A percentile compares a stretch with the other conserved stretches of the same genome.
Evolutionary conservation across 345 rosid species (phyloP).

Genomic region (Combretum micranthum): DNA sequence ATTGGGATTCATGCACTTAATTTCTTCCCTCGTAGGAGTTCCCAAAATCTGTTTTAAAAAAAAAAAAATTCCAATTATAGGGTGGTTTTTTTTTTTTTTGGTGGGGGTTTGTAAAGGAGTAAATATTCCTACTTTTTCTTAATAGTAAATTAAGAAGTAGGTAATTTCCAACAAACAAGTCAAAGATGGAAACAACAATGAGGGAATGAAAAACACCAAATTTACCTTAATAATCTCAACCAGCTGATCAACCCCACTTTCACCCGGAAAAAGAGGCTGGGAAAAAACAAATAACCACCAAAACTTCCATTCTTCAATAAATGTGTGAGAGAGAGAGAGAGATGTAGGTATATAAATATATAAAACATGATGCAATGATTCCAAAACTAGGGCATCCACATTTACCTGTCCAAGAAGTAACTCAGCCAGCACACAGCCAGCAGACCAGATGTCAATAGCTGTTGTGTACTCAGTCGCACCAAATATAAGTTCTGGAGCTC

Average conservation of each 20-base stretch:
- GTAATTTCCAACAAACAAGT: not conserved
- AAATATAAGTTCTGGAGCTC: conserved; percentile 98
- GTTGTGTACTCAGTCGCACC: conserved; percentile 95
- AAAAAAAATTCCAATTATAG: not conserved
- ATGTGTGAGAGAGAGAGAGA: not conserved
- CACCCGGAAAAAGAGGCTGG: conserved; percentile 96
- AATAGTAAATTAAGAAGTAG: not conserved
- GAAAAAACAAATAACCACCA: conserved; percentile 7
- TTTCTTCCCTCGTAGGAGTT: conserved; percentile 97
- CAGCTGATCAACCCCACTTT: conserved; percentile 95
- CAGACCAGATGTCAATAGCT: conserved; percentile 98
- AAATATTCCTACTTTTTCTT: too few relatives aligned
- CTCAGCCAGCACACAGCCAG: conserved; percentile 93
- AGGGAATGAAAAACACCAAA: conserved; percentile 1
- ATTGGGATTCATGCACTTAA: conserved; percentile 97
- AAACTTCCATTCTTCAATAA: not conserved
- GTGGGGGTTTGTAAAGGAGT: too few relatives aligned
- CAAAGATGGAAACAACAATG: not conserved
- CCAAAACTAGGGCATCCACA: too few relatives aligned
- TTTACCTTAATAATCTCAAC: conserved; percentile 95
- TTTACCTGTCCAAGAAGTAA: conserved; percentile 85
- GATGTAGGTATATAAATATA: not conserved
- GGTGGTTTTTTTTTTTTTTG: too few relatives aligned
- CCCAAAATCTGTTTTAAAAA: conserved; percentile 83
- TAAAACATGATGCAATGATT: not conserved